phyloP scores from a whole-genome alignment of 805 yeast genomes.

The Candida tallmaniae region DNA sequence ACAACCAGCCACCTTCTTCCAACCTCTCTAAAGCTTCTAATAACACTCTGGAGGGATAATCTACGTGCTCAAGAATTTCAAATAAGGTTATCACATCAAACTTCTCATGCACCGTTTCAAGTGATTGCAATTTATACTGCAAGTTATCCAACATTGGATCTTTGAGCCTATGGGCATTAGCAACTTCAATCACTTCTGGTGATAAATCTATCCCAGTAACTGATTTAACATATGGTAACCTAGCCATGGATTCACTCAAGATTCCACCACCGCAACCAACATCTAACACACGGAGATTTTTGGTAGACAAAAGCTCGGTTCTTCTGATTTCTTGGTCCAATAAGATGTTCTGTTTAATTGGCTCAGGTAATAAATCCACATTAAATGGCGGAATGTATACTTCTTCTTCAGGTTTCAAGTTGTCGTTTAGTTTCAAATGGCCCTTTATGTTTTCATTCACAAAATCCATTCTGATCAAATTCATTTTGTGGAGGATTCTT shows the following conservation, averaged over 20 bases:
- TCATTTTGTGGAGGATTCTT: constrained; percentile 92
- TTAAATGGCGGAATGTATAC: constrained; percentile 78
- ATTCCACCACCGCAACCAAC: constrained; percentile 99
- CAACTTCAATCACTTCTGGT: constrained; percentile 75
- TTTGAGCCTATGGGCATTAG: constrained; percentile 56
- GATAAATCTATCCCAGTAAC: constrained; percentile 88
- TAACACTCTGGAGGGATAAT: constrained; percentile 71
- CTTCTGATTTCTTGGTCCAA: constrained; percentile 47
- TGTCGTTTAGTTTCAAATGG: constrained; percentile 38
- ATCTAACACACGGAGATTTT: constrained; percentile 61
- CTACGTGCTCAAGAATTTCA: constrained; percentile 95
- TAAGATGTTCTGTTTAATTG: constrained; percentile 44
- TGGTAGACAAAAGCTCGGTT: constrained; percentile 27
- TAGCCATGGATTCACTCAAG: constrained; percentile 78
- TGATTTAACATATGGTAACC: constrained; percentile 55
- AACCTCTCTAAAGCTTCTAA: constrained; percentile 64
- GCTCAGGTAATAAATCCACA: constrained; percentile 58
- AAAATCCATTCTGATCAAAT: constrained; percentile 82
- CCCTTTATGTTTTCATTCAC: constrained; percentile 56
- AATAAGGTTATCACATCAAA: constrained; percentile 85
- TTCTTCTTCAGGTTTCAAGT: constrained; percentile 32
- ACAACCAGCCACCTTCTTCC: constrained; percentile 77
- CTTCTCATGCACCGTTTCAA: constrained; percentile 53
- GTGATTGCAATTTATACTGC: constrained; percentile 52
- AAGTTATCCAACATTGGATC: constrained; percentile 62